A percentile compares a stretch with the other conserved stretches of the same genome.
Evolutionary conservation across 2,329 filamentous ascomycete genomes (phyloP).

Genomic region (Arthrobotrys sinensis): DNA sequence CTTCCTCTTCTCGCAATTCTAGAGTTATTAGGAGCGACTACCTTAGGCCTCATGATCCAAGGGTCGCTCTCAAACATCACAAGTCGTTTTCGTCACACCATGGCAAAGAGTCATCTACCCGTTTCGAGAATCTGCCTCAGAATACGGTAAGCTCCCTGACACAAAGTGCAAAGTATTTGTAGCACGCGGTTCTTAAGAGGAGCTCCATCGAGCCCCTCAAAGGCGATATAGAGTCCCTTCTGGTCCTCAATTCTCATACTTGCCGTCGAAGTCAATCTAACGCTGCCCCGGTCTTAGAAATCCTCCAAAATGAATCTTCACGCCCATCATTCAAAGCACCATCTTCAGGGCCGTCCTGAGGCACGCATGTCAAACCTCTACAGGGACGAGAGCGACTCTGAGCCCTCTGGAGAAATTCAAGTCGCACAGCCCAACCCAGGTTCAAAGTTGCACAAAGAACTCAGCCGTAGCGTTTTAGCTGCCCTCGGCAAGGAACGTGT

Average conservation of each 20-base stretch:
- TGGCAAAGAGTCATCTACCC: neutral
- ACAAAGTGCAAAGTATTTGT: neutral
- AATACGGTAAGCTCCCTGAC: neutral
- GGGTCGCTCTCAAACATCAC: neutral
- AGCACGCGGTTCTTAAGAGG: neutral
- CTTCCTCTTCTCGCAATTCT: neutral
- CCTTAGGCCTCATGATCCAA: neutral
- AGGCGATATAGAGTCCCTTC: neutral
- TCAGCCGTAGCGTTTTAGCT: neutral
- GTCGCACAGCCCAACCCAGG: neutral
- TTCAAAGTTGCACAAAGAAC: constrained; percentile 4
- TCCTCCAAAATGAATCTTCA: neutral
- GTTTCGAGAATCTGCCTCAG: constrained; percentile 3
- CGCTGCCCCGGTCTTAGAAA: neutral
- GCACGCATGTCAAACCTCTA: neutral
- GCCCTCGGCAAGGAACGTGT: neutral
- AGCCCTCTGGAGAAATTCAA: neutral
- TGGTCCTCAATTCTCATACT: too few relatives aligned
- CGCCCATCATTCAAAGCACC: neutral
- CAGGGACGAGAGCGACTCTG: neutral
- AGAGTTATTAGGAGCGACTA: neutral
- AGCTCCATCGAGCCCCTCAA: neutral
- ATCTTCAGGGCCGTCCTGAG: neutral
- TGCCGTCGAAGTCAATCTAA: neutral
- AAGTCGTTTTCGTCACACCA: neutral